Evolutionary conservation across 2,329 filamentous ascomycete species (phyloP).

Genomic region (Penicillium sp.): DNA sequence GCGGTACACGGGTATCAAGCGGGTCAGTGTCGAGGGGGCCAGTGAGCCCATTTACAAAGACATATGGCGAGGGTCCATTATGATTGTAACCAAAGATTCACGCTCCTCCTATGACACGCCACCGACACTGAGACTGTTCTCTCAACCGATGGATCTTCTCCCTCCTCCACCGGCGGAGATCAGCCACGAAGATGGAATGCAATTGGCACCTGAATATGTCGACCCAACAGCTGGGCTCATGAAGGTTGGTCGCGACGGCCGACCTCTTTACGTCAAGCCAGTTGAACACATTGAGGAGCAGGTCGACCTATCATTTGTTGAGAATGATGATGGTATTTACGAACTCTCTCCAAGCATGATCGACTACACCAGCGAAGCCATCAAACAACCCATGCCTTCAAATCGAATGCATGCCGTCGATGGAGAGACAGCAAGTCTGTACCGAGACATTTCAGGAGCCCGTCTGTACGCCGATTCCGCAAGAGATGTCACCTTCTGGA

Average conservation of each 20-base stretch:
- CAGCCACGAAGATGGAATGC: constrained; percentile 54
- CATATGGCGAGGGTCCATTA: constrained; percentile 86
- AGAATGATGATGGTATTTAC: constrained; percentile 79
- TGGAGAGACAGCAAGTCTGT: constrained; percentile 76
- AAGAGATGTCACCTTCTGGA: constrained; percentile 89
- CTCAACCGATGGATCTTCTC: constrained; percentile 77
- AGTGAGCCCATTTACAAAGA: constrained; percentile 57
- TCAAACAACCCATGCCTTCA: constrained; percentile 46
- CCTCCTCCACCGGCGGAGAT: constrained; percentile 72
- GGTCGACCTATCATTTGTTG: constrained; percentile 71
- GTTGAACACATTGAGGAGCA: constrained; percentile 80
- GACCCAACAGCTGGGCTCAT: constrained; percentile 85
- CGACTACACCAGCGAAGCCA: constrained; percentile 38
- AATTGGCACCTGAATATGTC: constrained; percentile 71
- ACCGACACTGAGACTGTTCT: constrained; percentile 78
- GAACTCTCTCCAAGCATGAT: constrained; percentile 56
- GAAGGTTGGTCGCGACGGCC: constrained; percentile 78
- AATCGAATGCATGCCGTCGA: constrained; percentile 52
- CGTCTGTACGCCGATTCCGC: constrained; percentile 80
- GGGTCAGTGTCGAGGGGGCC: constrained; percentile 33
- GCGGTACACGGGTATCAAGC: constrained; percentile 82
- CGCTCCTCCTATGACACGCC: constrained; percentile 75
- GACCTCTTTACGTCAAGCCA: constrained; percentile 81
- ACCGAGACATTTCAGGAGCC: constrained; percentile 76
- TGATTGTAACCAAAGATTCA: constrained; percentile 89